Conservation (phyloP, 768 basidiomycete species). For the Mycena chlorophos region DNA sequence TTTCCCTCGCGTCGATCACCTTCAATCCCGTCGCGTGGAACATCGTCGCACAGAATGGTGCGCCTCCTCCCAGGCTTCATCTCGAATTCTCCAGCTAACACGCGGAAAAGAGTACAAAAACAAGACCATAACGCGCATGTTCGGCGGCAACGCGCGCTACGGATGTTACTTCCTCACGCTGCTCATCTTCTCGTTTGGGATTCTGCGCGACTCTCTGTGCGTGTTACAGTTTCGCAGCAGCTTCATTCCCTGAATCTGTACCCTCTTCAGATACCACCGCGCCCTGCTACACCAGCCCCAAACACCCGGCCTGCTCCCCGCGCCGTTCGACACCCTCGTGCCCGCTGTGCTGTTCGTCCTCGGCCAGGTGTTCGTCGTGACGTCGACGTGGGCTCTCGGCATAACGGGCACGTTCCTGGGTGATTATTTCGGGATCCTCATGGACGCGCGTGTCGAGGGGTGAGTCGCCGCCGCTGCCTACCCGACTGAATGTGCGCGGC, state of each 20-base stretch:
- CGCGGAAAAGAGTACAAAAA: conserved; percentile 61
- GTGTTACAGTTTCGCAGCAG: conserved; percentile 30
- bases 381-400: conserved; percentile 87
- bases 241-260: neutral
- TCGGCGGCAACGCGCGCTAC: conserved; percentile 67
- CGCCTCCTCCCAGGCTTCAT: conserved; percentile 27
- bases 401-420: conserved; percentile 91
- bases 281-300: conserved; percentile 80
- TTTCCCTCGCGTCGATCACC: conserved; percentile 67
- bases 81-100: neutral
- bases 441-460: conserved; percentile 88
- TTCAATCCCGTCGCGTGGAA: conserved; percentile 99
- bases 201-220: conserved; percentile 83
- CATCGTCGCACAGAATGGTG: conserved; percentile 89
- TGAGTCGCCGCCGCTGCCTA: conserved; percentile 24
- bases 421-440: conserved; percentile 84
- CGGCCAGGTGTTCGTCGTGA: conserved; percentile 85
- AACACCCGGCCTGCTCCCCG: conserved; percentile 56
- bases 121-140: conserved; percentile 82
- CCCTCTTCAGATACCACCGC: conserved; percentile 64
- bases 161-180: conserved; percentile 89
- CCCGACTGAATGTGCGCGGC: neutral
- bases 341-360: conserved; percentile 60
- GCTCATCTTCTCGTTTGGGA: conserved; percentile 82
- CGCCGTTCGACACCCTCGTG: conserved; percentile 60